Base-by-base conservation (phyloP, 768 basidiomycete species). In the Suillus occidentalis region DNA sequence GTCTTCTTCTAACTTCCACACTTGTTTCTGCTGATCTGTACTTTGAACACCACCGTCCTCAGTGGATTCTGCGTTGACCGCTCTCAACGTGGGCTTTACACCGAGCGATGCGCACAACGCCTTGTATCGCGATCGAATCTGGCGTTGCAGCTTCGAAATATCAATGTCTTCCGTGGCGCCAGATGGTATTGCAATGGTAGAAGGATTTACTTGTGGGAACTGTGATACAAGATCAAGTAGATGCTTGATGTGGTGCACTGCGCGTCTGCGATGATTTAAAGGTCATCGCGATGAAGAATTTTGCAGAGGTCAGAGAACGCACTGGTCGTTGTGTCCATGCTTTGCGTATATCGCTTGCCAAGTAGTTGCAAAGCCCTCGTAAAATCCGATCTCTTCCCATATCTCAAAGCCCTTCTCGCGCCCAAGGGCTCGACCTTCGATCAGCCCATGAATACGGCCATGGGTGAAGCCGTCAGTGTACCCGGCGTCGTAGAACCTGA, bases 311-410 rank as follows among this genome's bases (percentile, higher is more conserved):
- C 20, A 13, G 9, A 1, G 0, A 4, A 81, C 85, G 63, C 70
- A 88, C 87, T 85, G 82, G 70, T 88, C 82, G 57, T 72, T 73
- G 16, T 74, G 74, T 5, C 74, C 77, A 63, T 82, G 80, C 61
- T 76, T 77, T 25, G 76, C 70, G 49, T 80, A 79, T 61, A 92
- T 77, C 2, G 80, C 80, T 65, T 79, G 75, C 92, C 93, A 97
- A 63, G 88, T 84, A 62, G 71, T 66, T 3, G 94, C 94, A 69
- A 91, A 90, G 6, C 95, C 97, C 70, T 96, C 86, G 74, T 96
- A 96, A 71, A 89, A 98, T 2, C 93, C 95, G 14, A 99, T 84
- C 75, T 99, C 97, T 75, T 98, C 96, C 95, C 95, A 98, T 77
- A 97, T 88, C 77, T 97, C 95, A 75, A 89, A 98, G 0, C 92